A percentile compares a stretch with the other conserved stretches of the same genome.
Evolutionary conservation across 2,329 filamentous ascomycete genomes (phyloP).

Genomic region (Paecilomyces formosus): DNA sequence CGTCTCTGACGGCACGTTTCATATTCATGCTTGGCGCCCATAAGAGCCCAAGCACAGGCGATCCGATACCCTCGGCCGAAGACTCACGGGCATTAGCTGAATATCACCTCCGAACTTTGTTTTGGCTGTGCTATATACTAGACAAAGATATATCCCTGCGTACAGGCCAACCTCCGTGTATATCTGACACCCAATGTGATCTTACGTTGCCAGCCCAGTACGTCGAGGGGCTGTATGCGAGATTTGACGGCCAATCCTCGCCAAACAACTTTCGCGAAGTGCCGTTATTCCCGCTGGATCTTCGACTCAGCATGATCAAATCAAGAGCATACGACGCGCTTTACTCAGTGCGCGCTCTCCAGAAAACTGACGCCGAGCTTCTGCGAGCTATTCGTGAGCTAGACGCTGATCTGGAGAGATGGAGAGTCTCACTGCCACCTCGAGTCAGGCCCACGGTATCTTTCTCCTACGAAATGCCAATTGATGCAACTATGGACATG

Average conservation of each 20-base stretch:
- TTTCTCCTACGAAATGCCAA: conserved; percentile 24
- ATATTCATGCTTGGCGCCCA: conserved; percentile 46
- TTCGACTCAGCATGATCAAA: conserved; percentile 46
- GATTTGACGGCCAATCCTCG: conserved; percentile 14
- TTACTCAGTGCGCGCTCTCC: conserved; percentile 42
- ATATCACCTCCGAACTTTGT: conserved; percentile 34
- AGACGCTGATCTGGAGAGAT: conserved; percentile 50
- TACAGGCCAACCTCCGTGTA: conserved; percentile 45
- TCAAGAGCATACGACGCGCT: conserved; percentile 42
- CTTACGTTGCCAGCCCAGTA: conserved; percentile 41
- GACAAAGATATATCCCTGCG: conserved; percentile 52
- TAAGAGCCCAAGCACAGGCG: conserved; percentile 15
- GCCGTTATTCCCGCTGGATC: conserved; percentile 40
- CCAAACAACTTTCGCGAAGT: conserved; percentile 13
- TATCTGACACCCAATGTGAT: conserved; percentile 48
- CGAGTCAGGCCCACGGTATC: conserved; percentile 43
- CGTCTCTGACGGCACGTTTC: conserved; percentile 40
- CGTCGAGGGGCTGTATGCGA: conserved; percentile 20
- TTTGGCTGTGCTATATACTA: conserved; percentile 49
- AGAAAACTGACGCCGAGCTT: conserved; percentile 49
- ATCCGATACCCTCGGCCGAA: conserved; percentile 12
- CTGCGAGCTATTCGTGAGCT: conserved; percentile 49
- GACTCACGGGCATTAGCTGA: conserved; percentile 13
- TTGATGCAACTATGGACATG: conserved; percentile 35
- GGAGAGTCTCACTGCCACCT: conserved; percentile 44